These are phyloP conservation scores for Exutisphaerella laricina DNA, from an alignment of 2,329 filamentous ascomycete species.

Conservation along the genomic window DNA sequence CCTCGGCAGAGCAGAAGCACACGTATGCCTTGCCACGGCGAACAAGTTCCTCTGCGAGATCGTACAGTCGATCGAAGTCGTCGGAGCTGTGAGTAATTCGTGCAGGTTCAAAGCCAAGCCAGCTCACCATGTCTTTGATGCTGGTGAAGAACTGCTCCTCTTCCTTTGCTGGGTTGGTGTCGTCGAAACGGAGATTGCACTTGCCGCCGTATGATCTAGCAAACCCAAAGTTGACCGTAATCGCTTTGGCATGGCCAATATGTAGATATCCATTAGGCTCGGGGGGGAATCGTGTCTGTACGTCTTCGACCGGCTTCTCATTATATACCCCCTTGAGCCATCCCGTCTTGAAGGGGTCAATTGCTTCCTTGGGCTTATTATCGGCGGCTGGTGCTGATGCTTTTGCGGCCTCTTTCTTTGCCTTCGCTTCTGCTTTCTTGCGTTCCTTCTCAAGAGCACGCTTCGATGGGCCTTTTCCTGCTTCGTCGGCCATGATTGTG, in stretches of 20 bases:
- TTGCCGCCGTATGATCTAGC: conserved; percentile 75
- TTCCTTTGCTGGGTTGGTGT: conserved; percentile 92
- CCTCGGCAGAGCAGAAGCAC: conserved; percentile 77
- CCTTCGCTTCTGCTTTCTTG: conserved; percentile 47
- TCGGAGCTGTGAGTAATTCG: conserved; percentile 84
- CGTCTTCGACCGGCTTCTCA: conserved; percentile 43
- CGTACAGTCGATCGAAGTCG: conserved; percentile 82
- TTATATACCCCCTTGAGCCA: conserved; percentile 48
- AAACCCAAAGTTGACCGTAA: conserved; percentile 94
- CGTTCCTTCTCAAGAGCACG: conserved; percentile 45
- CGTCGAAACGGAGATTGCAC: conserved; percentile 77
- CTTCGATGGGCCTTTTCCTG: conserved; percentile 36
- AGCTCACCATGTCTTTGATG: conserved; percentile 82
- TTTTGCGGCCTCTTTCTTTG: conserved; percentile 38
- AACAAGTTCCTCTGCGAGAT: conserved; percentile 81
- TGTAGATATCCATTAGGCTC: conserved; percentile 88
- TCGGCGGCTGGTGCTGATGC: conserved; percentile 27
- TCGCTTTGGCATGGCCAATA: conserved; percentile 91
- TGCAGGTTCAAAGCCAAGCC: conserved; percentile 78
- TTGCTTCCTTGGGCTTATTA: conserved; percentile 33
- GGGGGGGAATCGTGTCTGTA: conserved; percentile 47
- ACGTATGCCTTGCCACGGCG: conserved; percentile 66
- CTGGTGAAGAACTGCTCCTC: conserved; percentile 82
- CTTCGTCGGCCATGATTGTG: conserved; percentile 28
- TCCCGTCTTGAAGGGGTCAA: conserved; percentile 45